Conservation (phyloP, 2,329 filamentous ascomycete species). For the Paraconiothyrium brasiliense region DNA sequence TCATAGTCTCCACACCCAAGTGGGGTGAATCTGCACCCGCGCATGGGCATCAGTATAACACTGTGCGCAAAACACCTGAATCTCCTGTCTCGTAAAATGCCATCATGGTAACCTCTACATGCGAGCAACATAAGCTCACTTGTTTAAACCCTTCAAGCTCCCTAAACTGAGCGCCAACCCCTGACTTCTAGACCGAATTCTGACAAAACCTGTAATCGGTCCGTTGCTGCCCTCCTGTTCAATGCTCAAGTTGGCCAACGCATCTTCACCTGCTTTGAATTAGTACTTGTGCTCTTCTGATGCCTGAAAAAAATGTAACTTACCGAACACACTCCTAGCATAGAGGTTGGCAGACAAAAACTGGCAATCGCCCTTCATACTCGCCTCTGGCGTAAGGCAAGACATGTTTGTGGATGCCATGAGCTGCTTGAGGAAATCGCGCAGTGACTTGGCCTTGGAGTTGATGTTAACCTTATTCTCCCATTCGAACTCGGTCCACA, state of each 20-base stretch:
- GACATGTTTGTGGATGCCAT: constrained; percentile 99
- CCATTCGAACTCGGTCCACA: constrained; percentile 99
- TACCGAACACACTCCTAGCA: constrained; percentile 97
- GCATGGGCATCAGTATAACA: neutral
- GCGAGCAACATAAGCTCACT: constrained; percentile 41
- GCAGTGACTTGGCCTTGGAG: constrained; percentile 89
- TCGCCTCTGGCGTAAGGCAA: constrained; percentile 94
- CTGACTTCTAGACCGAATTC: constrained; percentile 96
- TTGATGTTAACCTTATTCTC: constrained; percentile 99
- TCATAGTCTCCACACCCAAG: neutral
- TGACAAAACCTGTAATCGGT: constrained; percentile 94
- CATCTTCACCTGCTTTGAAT: constrained; percentile 82
- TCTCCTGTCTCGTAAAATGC: neutral
- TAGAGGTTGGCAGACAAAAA: constrained; percentile 98
- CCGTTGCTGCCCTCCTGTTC: constrained; percentile 97
- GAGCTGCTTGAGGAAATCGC: constrained; percentile 90
- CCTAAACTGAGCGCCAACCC: constrained; percentile 92
- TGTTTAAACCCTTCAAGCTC: constrained; percentile 89
- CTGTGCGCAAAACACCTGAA: neutral
- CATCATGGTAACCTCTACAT: neutral
- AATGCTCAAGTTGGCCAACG: constrained; percentile 94
- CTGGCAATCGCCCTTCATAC: constrained; percentile 95
- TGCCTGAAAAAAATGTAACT: constrained; percentile 52
- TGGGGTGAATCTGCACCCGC: neutral
- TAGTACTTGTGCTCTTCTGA: constrained; percentile 10